Evolutionary conservation across 2,329 filamentous ascomycete genomes (phyloP).

Genomic region (Talaromyces piceae): DNA sequence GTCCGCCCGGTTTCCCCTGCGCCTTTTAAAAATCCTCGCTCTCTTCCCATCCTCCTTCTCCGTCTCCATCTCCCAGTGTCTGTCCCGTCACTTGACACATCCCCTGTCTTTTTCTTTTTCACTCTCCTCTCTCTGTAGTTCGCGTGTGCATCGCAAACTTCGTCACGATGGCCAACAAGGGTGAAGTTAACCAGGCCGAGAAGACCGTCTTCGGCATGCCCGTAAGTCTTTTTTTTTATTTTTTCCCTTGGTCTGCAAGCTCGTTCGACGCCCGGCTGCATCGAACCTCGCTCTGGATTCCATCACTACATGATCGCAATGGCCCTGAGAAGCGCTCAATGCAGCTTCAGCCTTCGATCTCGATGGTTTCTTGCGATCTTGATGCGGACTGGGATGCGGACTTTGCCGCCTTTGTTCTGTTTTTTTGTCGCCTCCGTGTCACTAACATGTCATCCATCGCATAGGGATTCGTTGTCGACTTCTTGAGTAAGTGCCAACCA

Average conservation of each 20-base stretch:
- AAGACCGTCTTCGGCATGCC: constrained; percentile 50
- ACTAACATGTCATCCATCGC: constrained; percentile 24
- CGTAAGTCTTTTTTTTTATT: constrained; percentile 36
- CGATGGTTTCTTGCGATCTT: constrained; percentile 11
- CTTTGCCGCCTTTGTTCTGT: background rate
- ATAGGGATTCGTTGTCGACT: constrained; percentile 92
- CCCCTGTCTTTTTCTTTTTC: constrained; percentile 29
- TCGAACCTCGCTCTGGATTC: constrained; percentile 4
- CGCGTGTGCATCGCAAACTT: constrained; percentile 27
- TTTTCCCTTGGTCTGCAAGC: no score
- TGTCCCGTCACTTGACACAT: constrained; percentile 19
- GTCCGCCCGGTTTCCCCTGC: constrained; percentile 24
- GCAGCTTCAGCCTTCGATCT: constrained; percentile 1
- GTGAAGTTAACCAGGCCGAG: constrained; percentile 43
- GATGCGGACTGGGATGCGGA: constrained; percentile 3
- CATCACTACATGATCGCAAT: constrained; percentile 8
- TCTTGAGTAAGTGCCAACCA: constrained; percentile 75
- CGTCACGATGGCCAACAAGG: constrained; percentile 40
- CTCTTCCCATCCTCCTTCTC: constrained; percentile 30
- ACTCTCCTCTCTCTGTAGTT: constrained; percentile 28
- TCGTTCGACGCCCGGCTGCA: constrained; percentile 8
- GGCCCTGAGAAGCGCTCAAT: background rate
- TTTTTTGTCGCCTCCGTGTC: constrained; percentile 3
- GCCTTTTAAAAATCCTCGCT: constrained; percentile 29
- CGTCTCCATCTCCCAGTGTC: constrained; percentile 34